phyloP scores from a whole-genome alignment of 257 asterid genomes.

The Salvia rosmarinus region DNA sequence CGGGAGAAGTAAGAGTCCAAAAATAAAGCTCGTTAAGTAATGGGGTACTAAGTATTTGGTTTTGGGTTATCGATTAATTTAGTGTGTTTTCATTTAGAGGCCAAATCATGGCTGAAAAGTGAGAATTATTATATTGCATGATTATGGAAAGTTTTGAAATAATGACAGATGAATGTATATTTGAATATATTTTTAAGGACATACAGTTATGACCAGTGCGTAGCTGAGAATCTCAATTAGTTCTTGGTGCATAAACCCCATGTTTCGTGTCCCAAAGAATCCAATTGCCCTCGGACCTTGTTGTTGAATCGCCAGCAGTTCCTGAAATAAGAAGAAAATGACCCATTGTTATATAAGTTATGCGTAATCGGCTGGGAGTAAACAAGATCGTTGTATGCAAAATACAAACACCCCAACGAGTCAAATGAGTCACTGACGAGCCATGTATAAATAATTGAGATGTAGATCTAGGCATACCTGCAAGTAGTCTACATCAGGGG shows the following conservation, averaged over 20 bases:
- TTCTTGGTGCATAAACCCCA: constrained; percentile 99
- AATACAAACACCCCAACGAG: not conserved
- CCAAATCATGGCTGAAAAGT: not conserved
- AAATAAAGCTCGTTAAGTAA: constrained; percentile 6
- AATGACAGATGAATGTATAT: not conserved
- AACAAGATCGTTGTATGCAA: not conserved
- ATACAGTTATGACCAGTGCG: constrained; percentile 94
- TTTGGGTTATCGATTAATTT: not conserved
- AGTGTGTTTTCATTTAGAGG: too few species aligned
- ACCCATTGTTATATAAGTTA: not conserved
- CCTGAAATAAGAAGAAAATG: constrained; percentile 48
- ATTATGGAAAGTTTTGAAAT: not conserved
- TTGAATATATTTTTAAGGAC: not conserved
- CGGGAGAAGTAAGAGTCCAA: not conserved
- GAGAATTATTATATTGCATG: not conserved
- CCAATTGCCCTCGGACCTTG: constrained; percentile 96
- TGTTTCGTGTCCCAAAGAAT: constrained; percentile 94
- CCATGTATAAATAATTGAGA: not conserved
- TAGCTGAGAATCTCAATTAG: constrained; percentile 98
- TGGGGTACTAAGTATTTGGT: not conserved
- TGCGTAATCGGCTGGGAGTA: constrained; percentile 10
- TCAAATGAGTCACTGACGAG: not conserved
- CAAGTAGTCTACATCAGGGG: constrained; percentile 90
- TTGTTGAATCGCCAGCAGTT: constrained; percentile 95
- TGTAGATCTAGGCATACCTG: constrained; percentile 56